phyloP scores from a whole-genome alignment of 306 rosid species.

The Elaeagnus macrophylla region DNA sequence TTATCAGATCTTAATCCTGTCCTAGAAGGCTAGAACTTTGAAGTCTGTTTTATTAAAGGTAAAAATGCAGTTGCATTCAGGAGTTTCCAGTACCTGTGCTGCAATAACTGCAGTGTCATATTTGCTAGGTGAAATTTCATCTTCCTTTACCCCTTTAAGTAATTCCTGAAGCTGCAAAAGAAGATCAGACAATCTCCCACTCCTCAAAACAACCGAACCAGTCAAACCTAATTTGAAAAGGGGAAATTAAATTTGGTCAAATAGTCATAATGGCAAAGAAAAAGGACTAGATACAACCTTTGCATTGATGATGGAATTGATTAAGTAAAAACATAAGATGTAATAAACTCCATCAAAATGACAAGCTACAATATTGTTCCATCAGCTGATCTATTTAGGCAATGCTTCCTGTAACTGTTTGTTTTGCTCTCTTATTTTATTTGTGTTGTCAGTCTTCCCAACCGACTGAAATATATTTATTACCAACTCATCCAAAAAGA shows the following conservation, averaged over 20 bases:
- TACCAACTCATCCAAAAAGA: no score
- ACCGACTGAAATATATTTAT: no score
- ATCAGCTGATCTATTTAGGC: no score
- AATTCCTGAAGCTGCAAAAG: slow-evolving; percentile 63
- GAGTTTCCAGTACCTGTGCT: slow-evolving; percentile 46
- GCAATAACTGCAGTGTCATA: slow-evolving; percentile 42
- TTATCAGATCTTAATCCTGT: neutral
- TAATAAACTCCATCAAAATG: no score
- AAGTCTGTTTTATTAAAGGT: neutral
- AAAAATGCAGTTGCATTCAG: neutral
- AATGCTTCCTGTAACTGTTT: no score
- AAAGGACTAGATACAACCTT: slow-evolving; percentile 3
- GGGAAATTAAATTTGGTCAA: neutral
- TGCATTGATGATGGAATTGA: neutral
- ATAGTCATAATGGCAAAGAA: slow-evolving; percentile 1
- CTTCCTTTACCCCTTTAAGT: slow-evolving; percentile 49
- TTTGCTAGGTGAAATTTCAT: slow-evolving; percentile 35
- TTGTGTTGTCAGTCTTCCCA: no score
- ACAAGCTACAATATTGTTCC: no score
- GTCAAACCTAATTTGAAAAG: slow-evolving; percentile 48
- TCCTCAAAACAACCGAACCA: slow-evolving; percentile 59
- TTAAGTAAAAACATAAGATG: neutral
- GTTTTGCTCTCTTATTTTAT: no score
- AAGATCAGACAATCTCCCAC: slow-evolving; percentile 51
- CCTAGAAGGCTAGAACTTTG: no score